Conservation (phyloP, 2,329 filamentous ascomycete species). For the Harringtonia aguacate region DNA sequence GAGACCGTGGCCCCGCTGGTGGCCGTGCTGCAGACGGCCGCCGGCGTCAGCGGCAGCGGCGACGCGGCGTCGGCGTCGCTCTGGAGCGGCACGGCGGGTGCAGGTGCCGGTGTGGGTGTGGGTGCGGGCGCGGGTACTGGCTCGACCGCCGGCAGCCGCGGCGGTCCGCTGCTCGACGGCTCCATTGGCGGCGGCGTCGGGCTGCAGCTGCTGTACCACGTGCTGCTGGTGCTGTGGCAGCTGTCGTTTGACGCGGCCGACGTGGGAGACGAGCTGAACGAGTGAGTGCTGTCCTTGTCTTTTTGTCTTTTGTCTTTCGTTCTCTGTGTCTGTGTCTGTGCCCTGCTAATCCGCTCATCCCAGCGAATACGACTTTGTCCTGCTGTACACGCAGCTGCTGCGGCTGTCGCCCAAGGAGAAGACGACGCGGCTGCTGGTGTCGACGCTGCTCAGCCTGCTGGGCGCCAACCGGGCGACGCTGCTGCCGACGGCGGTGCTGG, state of each 20-base stretch:
- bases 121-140: conserved; percentile 11
- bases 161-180: conserved; percentile 38
- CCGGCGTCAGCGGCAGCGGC: conserved; percentile 51
- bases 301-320: background rate
- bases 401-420: conserved; percentile 95
- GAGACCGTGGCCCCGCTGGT: conserved; percentile 77
- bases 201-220: conserved; percentile 86
- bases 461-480: conserved; percentile 56
- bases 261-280: conserved; percentile 67
- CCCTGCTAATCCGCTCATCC: background rate
- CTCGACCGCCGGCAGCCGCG: background rate
- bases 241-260: conserved; percentile 82
- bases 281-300: conserved; percentile 42
- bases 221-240: conserved; percentile 91
- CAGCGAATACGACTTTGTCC: conserved; percentile 85
- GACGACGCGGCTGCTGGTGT: conserved; percentile 82
- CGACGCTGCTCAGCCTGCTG: conserved; percentile 82
- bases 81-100: conserved; percentile 48
- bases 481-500: conserved; percentile 78
- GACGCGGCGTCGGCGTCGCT: conserved; percentile 40
- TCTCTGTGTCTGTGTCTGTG: background rate
- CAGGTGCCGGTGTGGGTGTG: no score
- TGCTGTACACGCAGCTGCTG: conserved; percentile 85
- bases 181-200: conserved; percentile 71
- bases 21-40: conserved; percentile 70